Conservation (phyloP, 2,329 filamentous ascomycete species). For the Aspergillus clavatus region DNA sequence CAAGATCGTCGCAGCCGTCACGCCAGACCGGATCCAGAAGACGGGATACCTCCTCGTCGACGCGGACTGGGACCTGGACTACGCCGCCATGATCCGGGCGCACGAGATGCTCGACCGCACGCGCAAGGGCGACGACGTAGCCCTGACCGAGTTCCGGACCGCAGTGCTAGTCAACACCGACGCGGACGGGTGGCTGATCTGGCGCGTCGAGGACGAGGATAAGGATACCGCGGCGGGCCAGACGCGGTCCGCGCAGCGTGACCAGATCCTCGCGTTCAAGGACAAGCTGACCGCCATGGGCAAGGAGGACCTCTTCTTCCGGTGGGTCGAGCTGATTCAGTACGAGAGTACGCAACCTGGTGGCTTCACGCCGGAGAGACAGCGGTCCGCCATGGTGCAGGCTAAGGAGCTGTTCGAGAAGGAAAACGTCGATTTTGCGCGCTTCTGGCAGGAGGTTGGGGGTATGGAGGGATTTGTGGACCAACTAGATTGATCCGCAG, state of each 20-base stretch:
- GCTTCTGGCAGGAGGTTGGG: conserved; percentile 68
- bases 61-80: conserved; percentile 82
- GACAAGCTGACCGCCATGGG: conserved; percentile 69
- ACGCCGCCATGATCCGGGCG: conserved; percentile 70
- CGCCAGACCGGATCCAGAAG: conserved; percentile 65
- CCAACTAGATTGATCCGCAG: conserved; percentile 33
- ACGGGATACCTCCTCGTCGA: conserved; percentile 86
- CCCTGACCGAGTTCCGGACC: conserved; percentile 64
- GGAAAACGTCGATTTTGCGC: conserved; percentile 75
- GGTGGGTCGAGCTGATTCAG: conserved; percentile 89
- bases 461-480: conserved; percentile 56
- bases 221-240: conserved; percentile 45
- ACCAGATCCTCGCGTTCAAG: conserved; percentile 75
- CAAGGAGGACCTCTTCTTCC: conserved; percentile 85
- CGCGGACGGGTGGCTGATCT: conserved; percentile 66
- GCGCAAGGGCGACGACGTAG: conserved; percentile 31
- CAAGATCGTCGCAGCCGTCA: conserved; percentile 64
- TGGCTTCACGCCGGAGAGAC: conserved; percentile 70
- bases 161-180: conserved; percentile 65
- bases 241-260: conserved; percentile 36
- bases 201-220: conserved; percentile 54
- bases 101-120: conserved; percentile 59
- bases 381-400: conserved; percentile 66
- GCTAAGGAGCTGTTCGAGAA: conserved; percentile 70
- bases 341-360: conserved; percentile 75